phyloP scores from a whole-genome alignment of 2,329 filamentous ascomycete genomes.

The Blastomyces gilchristii region DNA sequence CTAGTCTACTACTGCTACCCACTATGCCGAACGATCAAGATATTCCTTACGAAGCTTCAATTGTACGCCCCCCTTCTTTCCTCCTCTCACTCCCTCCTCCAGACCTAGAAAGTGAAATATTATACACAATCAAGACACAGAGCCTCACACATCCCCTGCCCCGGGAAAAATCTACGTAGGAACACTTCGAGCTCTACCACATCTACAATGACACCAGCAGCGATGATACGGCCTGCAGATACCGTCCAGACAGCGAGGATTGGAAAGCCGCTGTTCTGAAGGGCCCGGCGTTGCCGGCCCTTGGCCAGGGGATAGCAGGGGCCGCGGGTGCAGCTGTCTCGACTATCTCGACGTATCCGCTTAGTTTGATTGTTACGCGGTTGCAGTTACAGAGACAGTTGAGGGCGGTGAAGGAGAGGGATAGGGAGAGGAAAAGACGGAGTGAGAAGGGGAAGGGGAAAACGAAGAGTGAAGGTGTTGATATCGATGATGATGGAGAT shows the following conservation, averaged over 20 bases:
- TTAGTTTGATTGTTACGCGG: slow-evolving; percentile 70
- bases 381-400: slow-evolving; percentile 66
- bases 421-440: slow-evolving; percentile 19
- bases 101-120: background rate
- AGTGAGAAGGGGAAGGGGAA: slow-evolving; percentile 13
- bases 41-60: slow-evolving; percentile 3
- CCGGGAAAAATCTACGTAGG: background rate
- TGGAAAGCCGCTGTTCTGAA: slow-evolving; percentile 26
- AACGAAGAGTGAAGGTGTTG: background rate
- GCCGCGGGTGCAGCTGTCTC: slow-evolving; percentile 68
- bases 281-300: slow-evolving; percentile 51
- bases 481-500: slow-evolving; percentile 39
- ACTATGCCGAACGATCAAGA: background rate
- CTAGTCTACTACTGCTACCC: no score
- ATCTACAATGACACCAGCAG: slow-evolving; percentile 27
- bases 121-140: background rate
- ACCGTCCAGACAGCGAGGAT: slow-evolving; percentile 16
- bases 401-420: slow-evolving; percentile 25
- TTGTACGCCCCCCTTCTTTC: background rate
- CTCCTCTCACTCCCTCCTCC: no score
- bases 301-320: slow-evolving; percentile 74
- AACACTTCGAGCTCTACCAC: slow-evolving; percentile 34
- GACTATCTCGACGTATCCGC: slow-evolving; percentile 67
- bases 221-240: background rate
- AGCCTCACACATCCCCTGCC: background rate